Conservation (phyloP, 495 filamentous ascomycete genomes). For the Lasiosphaeria hispida region DNA sequence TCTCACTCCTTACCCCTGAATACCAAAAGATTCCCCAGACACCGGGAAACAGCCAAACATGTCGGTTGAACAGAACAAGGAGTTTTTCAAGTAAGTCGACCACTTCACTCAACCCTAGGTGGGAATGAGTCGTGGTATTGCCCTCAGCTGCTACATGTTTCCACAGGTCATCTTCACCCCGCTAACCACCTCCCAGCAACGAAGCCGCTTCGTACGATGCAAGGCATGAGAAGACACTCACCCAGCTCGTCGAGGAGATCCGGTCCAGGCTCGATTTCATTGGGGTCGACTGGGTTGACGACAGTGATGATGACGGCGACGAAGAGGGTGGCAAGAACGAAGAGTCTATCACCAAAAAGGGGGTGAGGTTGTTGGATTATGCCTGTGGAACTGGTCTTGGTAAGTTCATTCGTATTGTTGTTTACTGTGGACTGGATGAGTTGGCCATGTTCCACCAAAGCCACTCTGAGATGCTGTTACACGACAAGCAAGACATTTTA, state of each 20-base stretch:
- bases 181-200: constrained; percentile 24
- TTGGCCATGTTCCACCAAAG: too few relatives aligned
- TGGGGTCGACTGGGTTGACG: constrained; percentile 53
- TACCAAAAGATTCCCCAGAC: not conserved
- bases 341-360: constrained; percentile 34
- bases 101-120: not conserved
- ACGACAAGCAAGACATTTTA: too few relatives aligned
- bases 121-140: not conserved
- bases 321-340: constrained; percentile 29
- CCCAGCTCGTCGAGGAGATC: constrained; percentile 46
- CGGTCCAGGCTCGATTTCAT: constrained; percentile 58
- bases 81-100: constrained; percentile 43
- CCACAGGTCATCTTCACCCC: not conserved
- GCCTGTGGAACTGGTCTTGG: constrained; percentile 70
- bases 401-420: constrained; percentile 7
- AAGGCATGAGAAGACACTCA: constrained; percentile 39
- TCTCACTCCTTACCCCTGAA: too few relatives aligned
- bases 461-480: too few relatives aligned
- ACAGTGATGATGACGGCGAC: constrained; percentile 32
- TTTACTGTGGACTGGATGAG: constrained; percentile 14
- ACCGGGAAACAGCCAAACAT: not conserved
- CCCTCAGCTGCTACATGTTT: not conserved
- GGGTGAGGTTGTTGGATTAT: constrained; percentile 67
- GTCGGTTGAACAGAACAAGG: constrained; percentile 38
- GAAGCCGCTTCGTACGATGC: constrained; percentile 41